Base-by-base conservation (phyloP, 2,329 filamentous ascomycete genomes). In the Ophiostoma australiae region DNA sequence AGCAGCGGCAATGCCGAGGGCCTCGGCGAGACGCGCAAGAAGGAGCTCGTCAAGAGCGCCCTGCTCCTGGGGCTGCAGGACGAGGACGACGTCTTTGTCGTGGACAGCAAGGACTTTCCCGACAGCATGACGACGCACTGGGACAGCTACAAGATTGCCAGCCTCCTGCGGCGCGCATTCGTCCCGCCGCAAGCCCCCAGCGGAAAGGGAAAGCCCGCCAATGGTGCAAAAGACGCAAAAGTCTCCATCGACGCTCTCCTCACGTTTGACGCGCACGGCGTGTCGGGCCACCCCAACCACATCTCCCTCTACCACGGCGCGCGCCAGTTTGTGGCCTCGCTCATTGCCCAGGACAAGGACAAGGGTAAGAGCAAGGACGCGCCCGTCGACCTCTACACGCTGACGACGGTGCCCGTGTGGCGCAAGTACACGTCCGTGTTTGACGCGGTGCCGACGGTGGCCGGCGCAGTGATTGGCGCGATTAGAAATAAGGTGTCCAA, bases 281-380 rank as follows among this genome's bases (percentile, higher is more conserved):
- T 99, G 68, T 97, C 93, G 72, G 87, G 87, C 63, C 95, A 99
- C 80, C 93, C 93, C 31, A 99, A 99, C 83, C 95, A 99, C 82
- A 91, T 91, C 74, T 93, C 93, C 6, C 87, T 98, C 10, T 93
- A 93, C 81, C 86, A 91, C 79, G 95, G 94, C 71, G 92, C 93
- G 7, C 86, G 87, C 66, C 80, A 86, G 68, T 98, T 97, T 79
- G 79, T 96, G 70, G 82, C 84, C 69, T 80, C 83, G 8, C 84
- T 97, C 69, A 87, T 90, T 31, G 27, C 3, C 79, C 85, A 85
- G 68, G 85, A 86, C 70, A 84, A 87, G 75, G 79, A 86, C 4
- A 31, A 31, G 27, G 27, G 3, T 31, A 31, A 31, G 27, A 3
- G 27, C 27, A 31, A 31, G 27, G 27, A 31, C 27, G 27, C 86